These are phyloP conservation scores for Schrenkiella parvula DNA, from an alignment of 345 rosid species.

Conservation along the genomic window DNA sequence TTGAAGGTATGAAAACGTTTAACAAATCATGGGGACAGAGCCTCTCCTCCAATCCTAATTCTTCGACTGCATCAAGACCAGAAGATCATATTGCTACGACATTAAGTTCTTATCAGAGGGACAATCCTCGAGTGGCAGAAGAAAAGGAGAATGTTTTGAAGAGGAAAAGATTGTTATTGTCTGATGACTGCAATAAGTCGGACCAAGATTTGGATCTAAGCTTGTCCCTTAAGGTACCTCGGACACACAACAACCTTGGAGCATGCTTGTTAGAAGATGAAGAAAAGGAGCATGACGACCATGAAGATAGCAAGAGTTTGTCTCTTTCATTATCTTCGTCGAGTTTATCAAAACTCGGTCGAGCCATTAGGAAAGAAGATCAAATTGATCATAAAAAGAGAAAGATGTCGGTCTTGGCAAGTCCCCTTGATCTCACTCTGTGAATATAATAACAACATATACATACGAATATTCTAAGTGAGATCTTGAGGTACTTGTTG, in stretches of 20 bases:
- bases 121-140: slow-evolving; percentile 17
- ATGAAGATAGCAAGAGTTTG: slow-evolving; percentile 38
- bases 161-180: slow-evolving; percentile 38
- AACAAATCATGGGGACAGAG: slow-evolving; percentile 36
- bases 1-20: slow-evolving; percentile 32
- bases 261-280: slow-evolving; percentile 12
- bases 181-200: slow-evolving; percentile 22
- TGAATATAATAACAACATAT: slow-evolving; percentile 45
- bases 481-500: slow-evolving; percentile 72
- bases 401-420: slow-evolving; percentile 41
- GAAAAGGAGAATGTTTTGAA: slow-evolving; percentile 31
- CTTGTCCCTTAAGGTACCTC: slow-evolving; percentile 50
- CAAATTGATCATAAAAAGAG: slow-evolving; percentile 28
- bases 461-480: slow-evolving; percentile 48
- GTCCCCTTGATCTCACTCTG: slow-evolving; percentile 86
- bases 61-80: slow-evolving; percentile 21
- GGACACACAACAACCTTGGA: slow-evolving; percentile 19
- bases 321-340: slow-evolving; percentile 65
- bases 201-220: slow-evolving; percentile 55
- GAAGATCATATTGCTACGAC: slow-evolving; percentile 11
- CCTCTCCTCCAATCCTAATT: slow-evolving; percentile 20
- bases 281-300: slow-evolving; percentile 12
- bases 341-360: slow-evolving; percentile 40
- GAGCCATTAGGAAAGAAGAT: slow-evolving; percentile 28
- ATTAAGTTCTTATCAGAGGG: slow-evolving; percentile 12